These are phyloP conservation scores for Alternaria angustiovoidea DNA, from an alignment of 2,329 filamentous ascomycete species.

Conservation along the genomic window DNA sequence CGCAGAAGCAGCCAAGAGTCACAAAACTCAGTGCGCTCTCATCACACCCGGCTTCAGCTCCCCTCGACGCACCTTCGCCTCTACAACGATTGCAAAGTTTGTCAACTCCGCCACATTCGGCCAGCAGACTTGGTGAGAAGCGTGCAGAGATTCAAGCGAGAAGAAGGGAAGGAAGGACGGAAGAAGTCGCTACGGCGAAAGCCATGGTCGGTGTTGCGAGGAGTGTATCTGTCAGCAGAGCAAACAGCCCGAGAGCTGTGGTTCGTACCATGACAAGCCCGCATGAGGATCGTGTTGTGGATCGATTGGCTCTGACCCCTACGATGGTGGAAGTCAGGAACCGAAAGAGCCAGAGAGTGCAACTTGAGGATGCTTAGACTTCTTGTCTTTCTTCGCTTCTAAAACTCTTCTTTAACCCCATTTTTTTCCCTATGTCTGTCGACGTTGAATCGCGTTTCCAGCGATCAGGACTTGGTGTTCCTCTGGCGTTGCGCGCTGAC, in stretches of 20 bases:
- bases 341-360: constrained; percentile 46
- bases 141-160: constrained; percentile 16
- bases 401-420: not conserved
- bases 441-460: constrained; percentile 4
- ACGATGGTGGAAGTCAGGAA: constrained; percentile 49
- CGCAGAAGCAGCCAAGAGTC: constrained; percentile 32
- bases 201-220: constrained; percentile 46
- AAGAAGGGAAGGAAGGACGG: constrained; percentile 8
- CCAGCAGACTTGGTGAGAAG: constrained; percentile 24
- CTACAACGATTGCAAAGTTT: constrained; percentile 29
- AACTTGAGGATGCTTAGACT: constrained; percentile 44
- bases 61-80: constrained; percentile 33
- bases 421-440: constrained; percentile 1
- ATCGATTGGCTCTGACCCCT: constrained; percentile 41
- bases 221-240: constrained; percentile 42
- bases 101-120: constrained; percentile 28
- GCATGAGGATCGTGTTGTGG: constrained; percentile 33
- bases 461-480: constrained; percentile 5
- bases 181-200: constrained; percentile 14
- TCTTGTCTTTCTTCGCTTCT: constrained; percentile 5
- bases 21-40: constrained; percentile 39
- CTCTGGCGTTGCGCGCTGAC: constrained; percentile 9
- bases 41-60: constrained; percentile 41
- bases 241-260: constrained; percentile 34
- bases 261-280: constrained; percentile 20